Evolutionary conservation across 2,329 filamentous ascomycete genomes (phyloP).

Genomic region (Colletotrichum sp.): DNA sequence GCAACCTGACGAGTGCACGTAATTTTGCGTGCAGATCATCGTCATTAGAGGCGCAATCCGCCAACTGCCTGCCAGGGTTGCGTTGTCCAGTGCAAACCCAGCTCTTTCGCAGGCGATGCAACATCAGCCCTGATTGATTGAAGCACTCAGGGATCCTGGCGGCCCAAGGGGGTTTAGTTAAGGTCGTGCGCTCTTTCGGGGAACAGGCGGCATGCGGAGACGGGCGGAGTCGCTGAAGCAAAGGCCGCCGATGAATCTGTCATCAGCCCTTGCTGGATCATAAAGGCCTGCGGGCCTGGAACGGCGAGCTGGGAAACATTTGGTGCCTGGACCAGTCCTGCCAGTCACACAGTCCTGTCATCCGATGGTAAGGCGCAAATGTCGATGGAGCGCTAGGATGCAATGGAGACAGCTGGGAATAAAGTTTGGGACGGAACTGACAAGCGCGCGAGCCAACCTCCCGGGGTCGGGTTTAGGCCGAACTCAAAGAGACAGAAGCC

Average conservation of each 20-base stretch:
- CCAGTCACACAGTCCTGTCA: neutral
- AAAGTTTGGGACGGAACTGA: neutral
- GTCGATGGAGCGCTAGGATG: neutral
- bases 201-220: constrained; percentile 5
- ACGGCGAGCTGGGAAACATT: neutral
- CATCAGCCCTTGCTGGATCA: neutral
- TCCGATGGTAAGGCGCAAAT: neutral
- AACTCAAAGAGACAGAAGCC: neutral
- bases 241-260: neutral
- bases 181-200: neutral
- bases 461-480: neutral
- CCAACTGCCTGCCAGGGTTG: neutral
- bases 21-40: neutral
- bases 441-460: neutral
- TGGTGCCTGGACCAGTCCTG: neutral
- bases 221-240: neutral
- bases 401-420: neutral
- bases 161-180: neutral
- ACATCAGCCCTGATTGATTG: neutral
- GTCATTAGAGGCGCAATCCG: neutral
- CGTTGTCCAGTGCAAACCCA: neutral
- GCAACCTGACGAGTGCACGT: neutral
- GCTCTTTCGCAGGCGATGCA: neutral
- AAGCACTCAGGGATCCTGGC: neutral
- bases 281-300: neutral